These are phyloP conservation scores for Orbilia javanica DNA, from an alignment of 2,329 filamentous ascomycete genomes.

Conservation along the genomic window DNA sequence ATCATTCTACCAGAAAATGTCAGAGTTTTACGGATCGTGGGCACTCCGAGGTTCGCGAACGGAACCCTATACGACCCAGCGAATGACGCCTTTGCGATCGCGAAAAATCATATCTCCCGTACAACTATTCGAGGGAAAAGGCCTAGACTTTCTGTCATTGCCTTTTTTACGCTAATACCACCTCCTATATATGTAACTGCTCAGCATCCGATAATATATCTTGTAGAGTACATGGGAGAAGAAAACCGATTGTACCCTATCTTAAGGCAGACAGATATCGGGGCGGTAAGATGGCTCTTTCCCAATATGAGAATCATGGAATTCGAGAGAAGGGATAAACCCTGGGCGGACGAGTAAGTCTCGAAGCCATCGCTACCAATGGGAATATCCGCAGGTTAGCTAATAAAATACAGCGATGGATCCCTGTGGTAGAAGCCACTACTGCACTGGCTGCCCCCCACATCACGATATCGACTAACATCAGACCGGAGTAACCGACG, in stretches of 20 bases:
- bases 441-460: neutral
- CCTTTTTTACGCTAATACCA: slow-evolving; percentile 29
- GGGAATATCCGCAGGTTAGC: neutral
- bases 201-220: slow-evolving; percentile 23
- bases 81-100: slow-evolving; percentile 15
- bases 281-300: slow-evolving; percentile 32
- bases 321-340: slow-evolving; percentile 34
- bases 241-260: neutral
- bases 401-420: slow-evolving; percentile 21
- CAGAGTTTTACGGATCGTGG: slow-evolving; percentile 25
- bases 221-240: slow-evolving; percentile 15
- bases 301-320: slow-evolving; percentile 34
- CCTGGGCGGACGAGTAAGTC: slow-evolving; percentile 41
- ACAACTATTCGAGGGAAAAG: slow-evolving; percentile 9
- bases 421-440: slow-evolving; percentile 26
- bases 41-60: slow-evolving; percentile 19
- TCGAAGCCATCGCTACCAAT: neutral
- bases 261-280: slow-evolving; percentile 11
- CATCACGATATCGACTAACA: neutral
- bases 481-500: neutral
- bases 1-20: slow-evolving; percentile 32
- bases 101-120: slow-evolving; percentile 31
- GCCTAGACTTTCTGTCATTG: slow-evolving; percentile 19
- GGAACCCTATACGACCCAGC: slow-evolving; percentile 19
- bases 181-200: slow-evolving; percentile 19